These are phyloP conservation scores for Globisporangium perplexum DNA, from an alignment of 352 stramenopile species.

Conservation along the genomic window DNA sequence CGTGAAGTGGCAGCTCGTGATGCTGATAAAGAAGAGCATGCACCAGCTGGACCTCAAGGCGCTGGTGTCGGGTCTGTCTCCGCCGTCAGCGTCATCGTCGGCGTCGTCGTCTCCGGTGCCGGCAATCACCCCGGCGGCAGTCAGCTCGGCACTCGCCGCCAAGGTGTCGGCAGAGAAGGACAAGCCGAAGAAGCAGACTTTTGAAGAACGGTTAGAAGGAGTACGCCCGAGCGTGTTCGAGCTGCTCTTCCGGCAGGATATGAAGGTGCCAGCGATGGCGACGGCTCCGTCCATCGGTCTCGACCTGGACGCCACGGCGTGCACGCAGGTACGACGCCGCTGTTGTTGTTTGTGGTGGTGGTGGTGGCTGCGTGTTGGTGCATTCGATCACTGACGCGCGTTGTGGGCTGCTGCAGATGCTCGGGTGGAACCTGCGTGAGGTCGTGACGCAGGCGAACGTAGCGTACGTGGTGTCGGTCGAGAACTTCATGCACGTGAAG, in stretches of 20 bases:
- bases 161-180: neutral
- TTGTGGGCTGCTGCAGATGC: constrained; percentile 23
- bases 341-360: neutral
- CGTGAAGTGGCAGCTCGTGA: constrained; percentile 58
- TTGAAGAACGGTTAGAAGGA: constrained; percentile 60
- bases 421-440: constrained; percentile 55
- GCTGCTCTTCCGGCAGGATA: constrained; percentile 47
- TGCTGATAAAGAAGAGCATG: constrained; percentile 57
- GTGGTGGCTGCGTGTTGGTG: constrained; percentile 7
- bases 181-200: constrained; percentile 17
- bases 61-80: constrained; percentile 7
- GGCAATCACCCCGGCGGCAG: neutral
- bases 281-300: constrained; percentile 24
- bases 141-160: neutral
- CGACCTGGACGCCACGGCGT: constrained; percentile 38
- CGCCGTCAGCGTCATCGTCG: neutral
- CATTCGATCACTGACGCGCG: neutral
- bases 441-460: constrained; percentile 36
- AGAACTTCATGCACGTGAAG: constrained; percentile 34
- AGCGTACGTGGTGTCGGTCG: constrained; percentile 42
- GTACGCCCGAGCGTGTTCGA: constrained; percentile 56
- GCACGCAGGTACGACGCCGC: constrained; percentile 32
- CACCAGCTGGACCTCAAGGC: constrained; percentile 53
- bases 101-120: constrained; percentile 4
- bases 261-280: constrained; percentile 23